Evolutionary conservation across 176 grass and related monocot species (phyloP).

Genomic region (Themeda triandra): DNA sequence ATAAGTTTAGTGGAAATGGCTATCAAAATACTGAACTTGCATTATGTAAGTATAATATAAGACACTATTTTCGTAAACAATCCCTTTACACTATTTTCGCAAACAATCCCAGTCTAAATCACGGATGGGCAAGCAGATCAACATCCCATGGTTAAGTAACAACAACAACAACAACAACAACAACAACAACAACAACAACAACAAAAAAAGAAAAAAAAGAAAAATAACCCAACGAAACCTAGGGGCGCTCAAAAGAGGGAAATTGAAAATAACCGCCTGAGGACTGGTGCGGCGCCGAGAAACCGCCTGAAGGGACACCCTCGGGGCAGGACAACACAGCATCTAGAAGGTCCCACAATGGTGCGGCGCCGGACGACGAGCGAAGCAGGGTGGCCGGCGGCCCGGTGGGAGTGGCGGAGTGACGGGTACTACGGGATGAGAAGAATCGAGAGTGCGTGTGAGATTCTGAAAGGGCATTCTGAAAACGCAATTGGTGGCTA

Average conservation of each 20-base stretch:
- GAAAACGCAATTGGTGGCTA: no score
- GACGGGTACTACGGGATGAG: no score
- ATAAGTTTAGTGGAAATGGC: not conserved
- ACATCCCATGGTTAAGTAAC: not conserved
- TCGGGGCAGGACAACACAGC: no score
- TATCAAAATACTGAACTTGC: not conserved
- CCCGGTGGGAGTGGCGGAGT: no score
- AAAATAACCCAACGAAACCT: not conserved
- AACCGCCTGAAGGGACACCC: not conserved
- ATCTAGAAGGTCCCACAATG: not conserved
- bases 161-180: no score
- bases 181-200: no score
- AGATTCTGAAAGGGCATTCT: no score
- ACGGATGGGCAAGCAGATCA: not conserved
- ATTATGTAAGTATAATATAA: not conserved
- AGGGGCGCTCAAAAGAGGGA: not conserved
- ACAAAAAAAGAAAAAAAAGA: not conserved
- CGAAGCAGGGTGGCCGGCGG: not conserved
- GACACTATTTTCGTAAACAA: not conserved
- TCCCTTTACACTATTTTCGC: not conserved
- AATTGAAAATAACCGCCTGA: not conserved
- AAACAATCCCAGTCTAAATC: not conserved
- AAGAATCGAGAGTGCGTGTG: no score
- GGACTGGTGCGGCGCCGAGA: not conserved
- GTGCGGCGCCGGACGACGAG: no score